Base-by-base conservation (phyloP, 805 yeast genomes). In the Candida montana region DNA sequence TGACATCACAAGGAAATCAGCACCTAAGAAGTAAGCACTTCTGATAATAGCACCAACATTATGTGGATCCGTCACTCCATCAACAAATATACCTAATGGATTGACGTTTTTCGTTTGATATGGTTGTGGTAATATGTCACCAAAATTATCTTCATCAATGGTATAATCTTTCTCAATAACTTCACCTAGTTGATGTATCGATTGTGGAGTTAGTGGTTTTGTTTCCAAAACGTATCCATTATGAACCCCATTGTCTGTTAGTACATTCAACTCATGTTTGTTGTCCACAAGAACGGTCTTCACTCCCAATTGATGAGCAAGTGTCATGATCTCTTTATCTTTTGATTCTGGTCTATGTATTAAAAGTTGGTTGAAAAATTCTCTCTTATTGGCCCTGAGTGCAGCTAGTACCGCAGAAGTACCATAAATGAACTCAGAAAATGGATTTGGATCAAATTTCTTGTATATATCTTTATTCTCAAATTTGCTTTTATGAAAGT, bases 21-120 rank as follows among this genome's bases (percentile, higher is more conserved):
- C 95, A 8, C 96, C 96, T 12, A 88, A 66, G 62, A 72, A 88
- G 62, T 79, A 83, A 0, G 95, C 91, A 3, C 89, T 75, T 56
- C 96, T 67, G 23, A 85, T 62, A 33, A 88, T 77, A 19, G 91
- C 93, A 7, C 96, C 96, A 51, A 86, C 68, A 57, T 88, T 88
- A 58, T 86, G 95, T 1, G 96, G 91, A 59, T 88, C 96, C 12
- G 85, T 77, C 33, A 89, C 71, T 44, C 84, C 87, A 59, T 88
- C 96, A 20, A 88, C 62, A 52, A 72, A 87, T 3, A 88, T 50
- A 0, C 88, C 96, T 15, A 89, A 52, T 3, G 96, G 95, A 51
- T 62, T 62, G 15, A 56, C 55, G 29, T 59, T 61, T 18, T 45
- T 45, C 2, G 58, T 48, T 9, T 27, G 16, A 27, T 47, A 34